phyloP scores from a whole-genome alignment of 1,284 basidiomycete genomes.

The Cutaneotrichosporon mucoides region DNA sequence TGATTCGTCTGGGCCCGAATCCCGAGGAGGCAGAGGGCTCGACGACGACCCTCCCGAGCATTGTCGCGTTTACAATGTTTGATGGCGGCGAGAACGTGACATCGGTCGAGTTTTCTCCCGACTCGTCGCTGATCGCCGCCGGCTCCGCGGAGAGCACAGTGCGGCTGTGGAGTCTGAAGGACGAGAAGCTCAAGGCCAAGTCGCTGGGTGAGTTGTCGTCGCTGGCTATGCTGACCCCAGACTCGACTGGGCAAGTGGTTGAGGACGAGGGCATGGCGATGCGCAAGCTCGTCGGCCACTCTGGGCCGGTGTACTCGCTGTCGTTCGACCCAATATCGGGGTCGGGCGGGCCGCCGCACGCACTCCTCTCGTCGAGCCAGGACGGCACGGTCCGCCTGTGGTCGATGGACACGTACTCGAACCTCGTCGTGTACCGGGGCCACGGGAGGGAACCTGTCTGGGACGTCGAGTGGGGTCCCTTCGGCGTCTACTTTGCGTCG shows the following conservation, averaged over 20 bases:
- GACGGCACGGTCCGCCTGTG: slow-evolving; percentile 89
- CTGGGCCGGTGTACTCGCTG: slow-evolving; percentile 90
- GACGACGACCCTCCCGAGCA: slow-evolving; percentile 62
- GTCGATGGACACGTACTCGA: slow-evolving; percentile 92
- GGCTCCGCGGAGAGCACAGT: slow-evolving; percentile 97
- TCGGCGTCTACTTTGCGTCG: slow-evolving; percentile 97
- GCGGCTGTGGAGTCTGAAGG: slow-evolving; percentile 90
- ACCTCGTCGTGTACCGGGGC: slow-evolving; percentile 89
- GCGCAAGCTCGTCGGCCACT: slow-evolving; percentile 92
- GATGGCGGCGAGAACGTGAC: slow-evolving; percentile 84
- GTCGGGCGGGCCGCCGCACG: slow-evolving; percentile 75
- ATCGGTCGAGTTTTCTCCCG: slow-evolving; percentile 82
- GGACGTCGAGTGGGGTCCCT: slow-evolving; percentile 98
- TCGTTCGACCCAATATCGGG: slow-evolving; percentile 89
- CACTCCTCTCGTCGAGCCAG: slow-evolving; percentile 88
- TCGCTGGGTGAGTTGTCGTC: slow-evolving; percentile 58
- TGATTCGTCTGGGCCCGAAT: slow-evolving; percentile 74
- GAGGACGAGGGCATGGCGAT: slow-evolving; percentile 77
- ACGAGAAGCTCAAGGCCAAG: slow-evolving; percentile 68
- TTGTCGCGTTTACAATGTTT: slow-evolving; percentile 88
- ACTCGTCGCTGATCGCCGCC: slow-evolving; percentile 90
- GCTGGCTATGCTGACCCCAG: slow-evolving; percentile 14
- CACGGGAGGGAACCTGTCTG: slow-evolving; percentile 92
- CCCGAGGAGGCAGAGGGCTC: slow-evolving; percentile 17
- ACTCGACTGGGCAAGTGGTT: slow-evolving; percentile 28